Evolutionary conservation across 129 eudicot species (phyloP).

Genomic region (Chrysanthemum lavandulifolium): DNA sequence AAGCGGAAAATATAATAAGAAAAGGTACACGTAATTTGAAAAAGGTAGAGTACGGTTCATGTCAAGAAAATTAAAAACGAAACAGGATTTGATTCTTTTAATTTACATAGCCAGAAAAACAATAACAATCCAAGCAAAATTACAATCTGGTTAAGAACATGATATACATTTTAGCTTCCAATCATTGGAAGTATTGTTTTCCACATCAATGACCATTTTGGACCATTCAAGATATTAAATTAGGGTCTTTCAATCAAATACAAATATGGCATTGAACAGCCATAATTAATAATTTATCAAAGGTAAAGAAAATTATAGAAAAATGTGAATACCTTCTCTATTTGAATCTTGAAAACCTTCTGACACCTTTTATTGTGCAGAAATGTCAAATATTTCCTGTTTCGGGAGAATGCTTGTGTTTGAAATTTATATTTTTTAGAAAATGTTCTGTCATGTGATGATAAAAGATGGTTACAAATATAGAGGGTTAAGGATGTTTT

Average conservation of each 20-base stretch:
- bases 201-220: neutral
- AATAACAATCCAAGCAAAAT: neutral
- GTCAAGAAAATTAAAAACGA: neutral
- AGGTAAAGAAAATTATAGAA: neutral
- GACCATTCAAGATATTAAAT: constrained; percentile 14
- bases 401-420: neutral
- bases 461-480: constrained; percentile 3
- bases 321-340: constrained; percentile 2
- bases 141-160: constrained; percentile 3
- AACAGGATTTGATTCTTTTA: neutral
- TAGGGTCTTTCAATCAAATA: neutral
- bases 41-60: too few species aligned
- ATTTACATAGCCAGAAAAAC: neutral
- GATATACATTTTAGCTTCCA: constrained; percentile 3
- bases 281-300: neutral
- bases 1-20: neutral
- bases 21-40: neutral
- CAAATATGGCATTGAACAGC: neutral
- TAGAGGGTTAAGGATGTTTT: constrained; percentile 4
- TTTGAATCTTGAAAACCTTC: constrained; percentile 27
- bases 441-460: constrained; percentile 16
- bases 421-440: neutral
- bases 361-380: neutral
- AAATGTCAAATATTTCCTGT: neutral
- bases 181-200: neutral